Base-by-base conservation (phyloP, 495 filamentous ascomycete species). In the Xylaria scruposa region DNA sequence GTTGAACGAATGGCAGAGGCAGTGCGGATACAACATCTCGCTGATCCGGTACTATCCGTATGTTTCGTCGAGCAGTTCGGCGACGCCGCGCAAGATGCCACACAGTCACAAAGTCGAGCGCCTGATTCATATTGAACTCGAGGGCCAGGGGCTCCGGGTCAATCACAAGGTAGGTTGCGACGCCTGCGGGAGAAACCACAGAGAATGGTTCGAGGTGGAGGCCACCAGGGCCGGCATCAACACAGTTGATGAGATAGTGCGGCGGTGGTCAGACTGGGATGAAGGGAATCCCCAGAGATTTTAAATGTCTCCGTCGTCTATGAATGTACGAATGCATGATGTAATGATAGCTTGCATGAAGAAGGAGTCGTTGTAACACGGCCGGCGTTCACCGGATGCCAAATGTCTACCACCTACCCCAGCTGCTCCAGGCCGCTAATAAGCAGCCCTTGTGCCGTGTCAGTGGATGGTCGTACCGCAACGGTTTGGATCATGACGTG, bases 201-300 rank as follows among this genome's bases (percentile, higher is more conserved):
- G 90, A 47, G 96, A 99, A 80, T 99, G 96, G 96, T 98, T 99
- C 80, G 94, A 96, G 80, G 89, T 98, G 8, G 89, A 93, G 64
- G 94, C 93, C 2, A 88, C 82, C 21, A 88, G 90, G 75, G 84
- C 91, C 13, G 92, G 91, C 0, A 82, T 98, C 13, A 87, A 83
- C 68, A 87, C 81, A 31, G 91, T 98, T 6, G 95, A 99, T 85
- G 94, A 93, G 68, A 88, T 94, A 62, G 89, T 98, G 31, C 88
- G 90, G 76, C 83, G 94, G 71, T 98, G 97, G 96, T 90, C 94
- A 58, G 86, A 87, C 7, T 98, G 94, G 93, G 92, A 87, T 33
- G 85, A 87, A 63, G 70, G 61, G 40, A 65, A 65, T 29, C 33
- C 44, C 5, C 46, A 71, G 49, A 29, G 51, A 26, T 69, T 61